These are phyloP conservation scores for Pleurotus giganteus DNA, from an alignment of 768 basidiomycete species.

Conservation along the genomic window DNA sequence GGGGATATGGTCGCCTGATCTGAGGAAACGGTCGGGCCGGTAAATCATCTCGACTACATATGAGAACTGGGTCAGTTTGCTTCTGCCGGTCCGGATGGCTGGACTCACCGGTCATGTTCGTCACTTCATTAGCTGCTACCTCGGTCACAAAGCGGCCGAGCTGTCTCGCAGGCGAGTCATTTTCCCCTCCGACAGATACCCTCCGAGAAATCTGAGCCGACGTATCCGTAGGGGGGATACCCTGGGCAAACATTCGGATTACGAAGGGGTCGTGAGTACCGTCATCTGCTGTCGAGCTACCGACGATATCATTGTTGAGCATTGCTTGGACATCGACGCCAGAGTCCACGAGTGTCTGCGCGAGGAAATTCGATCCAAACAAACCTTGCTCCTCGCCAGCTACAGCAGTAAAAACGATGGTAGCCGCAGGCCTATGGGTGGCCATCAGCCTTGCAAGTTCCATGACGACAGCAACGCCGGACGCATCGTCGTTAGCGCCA, in stretches of 20 bases:
- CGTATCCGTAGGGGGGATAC: constrained; percentile 45
- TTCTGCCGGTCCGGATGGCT: neutral
- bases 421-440: constrained; percentile 42
- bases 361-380: constrained; percentile 47
- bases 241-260: constrained; percentile 51
- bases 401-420: constrained; percentile 51
- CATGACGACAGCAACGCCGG: constrained; percentile 54
- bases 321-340: constrained; percentile 54
- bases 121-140: constrained; percentile 45
- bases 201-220: constrained; percentile 30
- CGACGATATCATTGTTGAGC: constrained; percentile 59
- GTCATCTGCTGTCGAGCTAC: constrained; percentile 48
- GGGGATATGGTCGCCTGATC: constrained; percentile 52
- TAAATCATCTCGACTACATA: constrained; percentile 46
- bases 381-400: constrained; percentile 54
- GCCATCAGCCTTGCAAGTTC: constrained; percentile 52
- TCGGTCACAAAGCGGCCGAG: constrained; percentile 52
- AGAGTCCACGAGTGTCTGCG: constrained; percentile 36
- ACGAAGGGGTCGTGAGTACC: constrained; percentile 43
- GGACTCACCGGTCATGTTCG: constrained; percentile 46
- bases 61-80: neutral
- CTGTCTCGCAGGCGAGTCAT: constrained; percentile 50
- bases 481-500: constrained; percentile 54
- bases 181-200: constrained; percentile 48
- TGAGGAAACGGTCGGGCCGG: constrained; percentile 51